These are phyloP conservation scores for Podila horticola DNA, from an alignment of 192 early-diverging fungal species.

Conservation along the genomic window DNA sequence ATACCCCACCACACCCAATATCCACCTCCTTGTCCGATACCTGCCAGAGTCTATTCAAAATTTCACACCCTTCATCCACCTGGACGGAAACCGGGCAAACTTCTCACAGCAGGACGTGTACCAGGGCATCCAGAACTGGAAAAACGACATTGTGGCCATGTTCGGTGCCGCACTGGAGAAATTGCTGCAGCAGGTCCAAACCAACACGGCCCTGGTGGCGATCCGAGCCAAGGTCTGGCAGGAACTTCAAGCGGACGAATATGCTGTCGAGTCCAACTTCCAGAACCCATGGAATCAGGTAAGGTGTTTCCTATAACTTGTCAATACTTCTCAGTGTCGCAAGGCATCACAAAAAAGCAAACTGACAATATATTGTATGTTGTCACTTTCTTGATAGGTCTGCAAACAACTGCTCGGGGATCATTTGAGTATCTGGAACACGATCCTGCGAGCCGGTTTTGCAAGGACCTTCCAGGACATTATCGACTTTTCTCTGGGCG, in stretches of 20 bases:
- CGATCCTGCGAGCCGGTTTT: constrained; percentile 52
- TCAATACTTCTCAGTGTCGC: no score
- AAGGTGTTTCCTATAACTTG: background rate
- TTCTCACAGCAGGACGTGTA: constrained; percentile 49
- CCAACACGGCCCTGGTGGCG: constrained; percentile 35
- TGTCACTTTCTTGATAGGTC: constrained; percentile 20
- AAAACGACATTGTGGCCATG: constrained; percentile 36
- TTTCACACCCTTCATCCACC: constrained; percentile 58
- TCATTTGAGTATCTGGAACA: constrained; percentile 56
- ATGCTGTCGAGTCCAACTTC: constrained; percentile 5
- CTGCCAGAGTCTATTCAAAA: constrained; percentile 65
- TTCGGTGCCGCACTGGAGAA: constrained; percentile 34
- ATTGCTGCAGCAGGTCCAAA: constrained; percentile 39
- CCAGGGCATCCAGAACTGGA: constrained; percentile 40
- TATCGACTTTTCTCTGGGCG: constrained; percentile 35
- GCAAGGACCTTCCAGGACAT: constrained; percentile 52
- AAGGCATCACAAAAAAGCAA: no score
- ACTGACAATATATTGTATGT: background rate
- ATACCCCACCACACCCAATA: constrained; percentile 65
- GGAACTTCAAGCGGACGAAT: constrained; percentile 49
- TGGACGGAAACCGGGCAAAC: constrained; percentile 29
- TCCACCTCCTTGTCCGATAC: constrained; percentile 65
- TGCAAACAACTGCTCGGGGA: constrained; percentile 45
- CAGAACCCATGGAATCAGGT: constrained; percentile 23
- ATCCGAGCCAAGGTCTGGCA: constrained; percentile 55